A percentile compares a stretch with the other conserved stretches of the same genome.
phyloP scores from a whole-genome alignment of 345 rosid genomes.

The Garcia nutans region DNA sequence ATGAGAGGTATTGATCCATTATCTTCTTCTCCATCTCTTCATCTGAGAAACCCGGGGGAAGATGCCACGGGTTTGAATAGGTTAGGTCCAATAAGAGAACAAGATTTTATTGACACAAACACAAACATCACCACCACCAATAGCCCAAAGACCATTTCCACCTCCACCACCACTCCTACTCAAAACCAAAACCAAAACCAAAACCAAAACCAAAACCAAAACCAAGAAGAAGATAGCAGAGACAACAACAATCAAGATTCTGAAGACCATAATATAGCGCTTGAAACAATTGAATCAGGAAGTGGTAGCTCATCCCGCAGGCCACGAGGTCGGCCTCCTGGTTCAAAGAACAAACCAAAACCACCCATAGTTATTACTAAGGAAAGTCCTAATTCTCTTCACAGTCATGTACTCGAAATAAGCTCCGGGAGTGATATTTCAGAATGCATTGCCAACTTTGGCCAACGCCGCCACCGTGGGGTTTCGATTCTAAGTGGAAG shows the following conservation, averaged over 20 bases:
- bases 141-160: conserved; percentile 40
- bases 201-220: conserved; percentile 33
- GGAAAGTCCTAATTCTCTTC: conserved; percentile 80
- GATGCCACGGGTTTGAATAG: conserved; percentile 29
- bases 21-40: conserved; percentile 49
- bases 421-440: conserved; percentile 67
- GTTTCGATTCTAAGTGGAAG: conserved; percentile 78
- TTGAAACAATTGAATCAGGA: conserved; percentile 41
- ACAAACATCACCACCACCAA: conserved; percentile 11
- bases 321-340: conserved; percentile 83
- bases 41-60: conserved; percentile 44
- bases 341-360: conserved; percentile 83
- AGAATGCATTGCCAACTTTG: conserved; percentile 59
- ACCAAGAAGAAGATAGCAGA: conserved; percentile 41
- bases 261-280: conserved; percentile 27
- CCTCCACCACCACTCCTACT: conserved; percentile 26
- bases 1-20: conserved; percentile 63
- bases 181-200: conserved; percentile 35
- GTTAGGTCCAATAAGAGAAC: conserved; percentile 49
- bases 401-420: conserved; percentile 84
- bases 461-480: conserved; percentile 69
- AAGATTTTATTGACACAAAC: conserved; percentile 43
- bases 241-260: conserved; percentile 29
- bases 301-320: conserved; percentile 60
- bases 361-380: conserved; percentile 70